Evolutionary conservation across 2,329 filamentous ascomycete species (phyloP).

Genomic region (Capronia epimyces): DNA sequence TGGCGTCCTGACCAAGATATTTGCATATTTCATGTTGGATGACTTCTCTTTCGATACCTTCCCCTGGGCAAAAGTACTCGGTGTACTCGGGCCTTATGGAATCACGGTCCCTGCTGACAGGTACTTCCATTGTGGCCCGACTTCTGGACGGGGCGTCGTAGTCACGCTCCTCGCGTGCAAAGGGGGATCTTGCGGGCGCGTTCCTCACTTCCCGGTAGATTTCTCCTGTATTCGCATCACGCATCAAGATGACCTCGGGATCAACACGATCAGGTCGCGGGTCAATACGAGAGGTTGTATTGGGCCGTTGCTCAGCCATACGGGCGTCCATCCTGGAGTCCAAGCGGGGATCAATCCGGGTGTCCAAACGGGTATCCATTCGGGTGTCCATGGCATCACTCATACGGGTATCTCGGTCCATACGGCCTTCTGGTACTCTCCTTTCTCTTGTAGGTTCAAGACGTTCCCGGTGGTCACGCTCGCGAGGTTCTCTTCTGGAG

Average conservation of each 20-base stretch:
- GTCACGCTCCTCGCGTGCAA: slow-evolving; percentile 26
- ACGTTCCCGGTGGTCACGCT: slow-evolving; percentile 7
- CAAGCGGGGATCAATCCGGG: slow-evolving; percentile 10
- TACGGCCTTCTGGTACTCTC: slow-evolving; percentile 19
- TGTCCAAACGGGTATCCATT: slow-evolving; percentile 10
- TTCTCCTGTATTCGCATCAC: slow-evolving; percentile 21
- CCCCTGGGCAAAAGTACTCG: slow-evolving; percentile 73
- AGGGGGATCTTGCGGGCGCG: slow-evolving; percentile 15
- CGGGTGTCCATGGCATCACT: slow-evolving; percentile 20
- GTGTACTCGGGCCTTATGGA: slow-evolving; percentile 44
- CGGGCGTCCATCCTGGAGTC: slow-evolving; percentile 11
- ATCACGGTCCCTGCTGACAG: slow-evolving; percentile 19
- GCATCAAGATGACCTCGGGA: slow-evolving; percentile 10
- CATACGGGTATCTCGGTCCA: slow-evolving; percentile 21
- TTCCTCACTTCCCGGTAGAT: slow-evolving; percentile 18
- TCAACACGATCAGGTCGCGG: slow-evolving; percentile 21
- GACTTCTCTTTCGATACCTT: slow-evolving; percentile 77
- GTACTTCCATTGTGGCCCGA: slow-evolving; percentile 34
- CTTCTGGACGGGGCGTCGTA: slow-evolving; percentile 35
- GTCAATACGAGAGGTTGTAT: slow-evolving; percentile 17
- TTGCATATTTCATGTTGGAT: slow-evolving; percentile 80
- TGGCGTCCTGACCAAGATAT: slow-evolving; percentile 74
- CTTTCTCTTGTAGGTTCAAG: slow-evolving; percentile 18
- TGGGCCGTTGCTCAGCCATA: slow-evolving; percentile 20
- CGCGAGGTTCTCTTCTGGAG: slow-evolving; percentile 18